Evolutionary conservation across 148 eudicot genomes (phyloP), one percentile per base, ranked within the genome.

Genomic region (Rhododendron vialii): DNA sequence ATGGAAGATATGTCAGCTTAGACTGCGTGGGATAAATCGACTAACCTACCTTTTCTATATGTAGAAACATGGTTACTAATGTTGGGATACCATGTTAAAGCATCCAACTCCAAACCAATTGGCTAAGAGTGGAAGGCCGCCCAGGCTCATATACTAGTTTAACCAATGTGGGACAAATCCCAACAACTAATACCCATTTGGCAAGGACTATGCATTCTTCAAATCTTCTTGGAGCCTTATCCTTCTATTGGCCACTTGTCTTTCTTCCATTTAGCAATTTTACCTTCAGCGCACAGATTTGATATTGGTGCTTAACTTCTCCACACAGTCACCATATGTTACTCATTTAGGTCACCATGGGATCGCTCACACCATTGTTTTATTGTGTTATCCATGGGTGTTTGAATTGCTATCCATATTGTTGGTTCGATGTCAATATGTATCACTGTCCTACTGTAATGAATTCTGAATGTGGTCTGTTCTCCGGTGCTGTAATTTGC

Each of bases 401-500:
- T 14, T 38, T 82, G 47, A 35, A 82, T 82, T 57, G 33, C 43
- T 20, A 61, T 15, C 17, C 69, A 45, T 74, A 1, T 67, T 51
- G 61, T 33, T 10, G 41, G 55, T 77, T 55, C 22, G 4, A 55
- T 1, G 76, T 30, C 5, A 30, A 3, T 10, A 26, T 57, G 50
- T 35, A 33, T 20, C 41, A 50, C n/a, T 38, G 51, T 38, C 61
- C 14, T 53, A 12, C 71, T 82, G 84, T 15, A 59, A 8, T 28
- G 67, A 61, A 53, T 53, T 53, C 59, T 69, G 61, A 48, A 7
- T 43, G 61, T 38, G 36, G 11, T 43, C 59, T 48, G 26, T 30
- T 28, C 55, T 53, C 17, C 28, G 75, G 20, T 86, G 45, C 55
- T 83, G 12, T 85, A 65, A 83, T 89, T 73, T 88, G 84, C 99